These are phyloP conservation scores for Stropharia rugosoannulata DNA, from an alignment of 768 basidiomycete genomes.

Conservation along the genomic window DNA sequence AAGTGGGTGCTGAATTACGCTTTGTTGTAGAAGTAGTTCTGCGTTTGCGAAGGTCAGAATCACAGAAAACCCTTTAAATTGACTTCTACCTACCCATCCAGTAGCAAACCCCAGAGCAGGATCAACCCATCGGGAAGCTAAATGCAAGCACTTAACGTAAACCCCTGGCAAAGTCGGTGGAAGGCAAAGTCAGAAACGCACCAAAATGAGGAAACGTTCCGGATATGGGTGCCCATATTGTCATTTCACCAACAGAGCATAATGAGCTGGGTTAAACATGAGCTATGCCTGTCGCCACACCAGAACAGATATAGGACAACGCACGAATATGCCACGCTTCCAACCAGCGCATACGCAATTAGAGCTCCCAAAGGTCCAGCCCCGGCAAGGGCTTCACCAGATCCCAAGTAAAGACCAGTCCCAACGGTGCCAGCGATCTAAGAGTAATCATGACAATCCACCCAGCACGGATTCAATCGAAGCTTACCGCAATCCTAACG, in stretches of 20 bases:
- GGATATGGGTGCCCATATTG: conserved; percentile 73
- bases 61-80: background rate
- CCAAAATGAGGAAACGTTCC: conserved; percentile 78
- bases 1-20: conserved; percentile 25
- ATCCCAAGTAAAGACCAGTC: conserved; percentile 73
- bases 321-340: conserved; percentile 63
- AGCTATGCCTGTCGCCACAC: background rate
- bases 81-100: conserved; percentile 43
- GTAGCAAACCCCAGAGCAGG: conserved; percentile 58
- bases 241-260: conserved; percentile 75
- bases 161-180: background rate
- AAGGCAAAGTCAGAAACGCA: conserved; percentile 18
- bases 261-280: conserved; percentile 43
- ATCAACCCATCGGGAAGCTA: conserved; percentile 58
- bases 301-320: conserved; percentile 18
- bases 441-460: too few relatives aligned
- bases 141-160: background rate
- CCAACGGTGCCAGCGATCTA: conserved; percentile 77
- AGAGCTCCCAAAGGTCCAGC: conserved; percentile 71
- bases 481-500: conserved; percentile 60
- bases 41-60: background rate
- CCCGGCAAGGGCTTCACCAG: conserved; percentile 55
- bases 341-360: conserved; percentile 62
- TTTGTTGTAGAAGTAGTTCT: conserved; percentile 45
- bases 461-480: background rate